These are phyloP conservation scores for Leccinum pallidistipes DNA, from an alignment of 1,284 basidiomycete genomes.

Conservation along the genomic window DNA sequence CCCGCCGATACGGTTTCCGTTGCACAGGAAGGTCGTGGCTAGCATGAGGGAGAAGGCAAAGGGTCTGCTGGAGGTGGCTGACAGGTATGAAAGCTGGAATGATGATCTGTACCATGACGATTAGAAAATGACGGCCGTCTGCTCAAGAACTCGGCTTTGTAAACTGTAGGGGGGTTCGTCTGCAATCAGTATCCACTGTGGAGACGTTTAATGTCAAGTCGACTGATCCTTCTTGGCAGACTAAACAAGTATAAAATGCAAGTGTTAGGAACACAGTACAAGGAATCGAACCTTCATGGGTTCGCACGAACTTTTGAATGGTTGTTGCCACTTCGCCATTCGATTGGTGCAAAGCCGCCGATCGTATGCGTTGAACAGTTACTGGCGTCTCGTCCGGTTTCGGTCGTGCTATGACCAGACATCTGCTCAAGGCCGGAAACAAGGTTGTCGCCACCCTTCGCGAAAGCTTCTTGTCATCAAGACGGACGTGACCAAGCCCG, in stretches of 20 bases:
- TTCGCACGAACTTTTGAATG: neutral
- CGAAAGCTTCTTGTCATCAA: constrained; percentile 38
- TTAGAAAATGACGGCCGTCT: neutral
- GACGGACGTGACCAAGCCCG: constrained; percentile 40
- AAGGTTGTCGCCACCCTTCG: constrained; percentile 38
- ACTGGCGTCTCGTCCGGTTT: constrained; percentile 31
- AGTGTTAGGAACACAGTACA: neutral
- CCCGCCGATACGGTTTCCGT: constrained; percentile 20
- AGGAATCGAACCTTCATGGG: neutral
- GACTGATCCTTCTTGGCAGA: neutral
- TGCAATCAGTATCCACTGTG: neutral
- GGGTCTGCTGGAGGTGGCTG: constrained; percentile 11
- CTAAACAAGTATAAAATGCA: neutral
- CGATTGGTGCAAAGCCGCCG: neutral
- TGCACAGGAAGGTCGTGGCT: constrained; percentile 18
- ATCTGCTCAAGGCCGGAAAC: constrained; percentile 31
- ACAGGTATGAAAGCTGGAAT: constrained; percentile 26
- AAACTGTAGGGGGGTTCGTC: neutral
- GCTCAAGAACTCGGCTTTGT: neutral
- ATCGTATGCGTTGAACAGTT: constrained; percentile 12
- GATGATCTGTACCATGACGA: constrained; percentile 20
- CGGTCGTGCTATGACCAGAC: constrained; percentile 21
- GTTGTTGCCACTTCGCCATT: too few relatives aligned
- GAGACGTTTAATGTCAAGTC: neutral
- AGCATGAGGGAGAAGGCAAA: constrained; percentile 21